Evolutionary conservation across 2,329 filamentous ascomycete species (phyloP), one percentile per base, ranked within the genome.

Genomic region (Alternaria brassicicola): DNA sequence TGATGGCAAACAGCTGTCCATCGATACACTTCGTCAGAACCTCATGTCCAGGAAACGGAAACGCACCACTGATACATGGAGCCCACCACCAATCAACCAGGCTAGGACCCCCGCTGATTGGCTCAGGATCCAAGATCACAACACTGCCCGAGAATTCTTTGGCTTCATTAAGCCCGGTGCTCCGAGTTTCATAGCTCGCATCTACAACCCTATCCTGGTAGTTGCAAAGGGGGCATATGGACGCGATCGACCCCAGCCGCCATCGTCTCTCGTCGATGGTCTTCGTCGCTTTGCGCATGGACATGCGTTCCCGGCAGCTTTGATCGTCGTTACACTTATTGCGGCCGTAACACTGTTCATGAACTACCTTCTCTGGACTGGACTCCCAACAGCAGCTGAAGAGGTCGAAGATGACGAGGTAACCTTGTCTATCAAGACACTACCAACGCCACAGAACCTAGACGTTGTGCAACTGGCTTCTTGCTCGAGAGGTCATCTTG

Each of bases 81-180:
- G 51, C 3, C 81, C 87, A 2, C 81, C 87, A 10, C 83, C 85
- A 21, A 84, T 93, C 59, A 88, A 93, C 68, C 89, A 92, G 71
- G 89, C 89, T 2, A 83, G 90, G 59, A 90, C 88, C n/a, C 90
- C 89, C 1, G 87, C 84, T 4, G 89, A 90, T 15, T 94, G 91
- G 91, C 81, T 93, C 48, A 84, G 85, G 25, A 82, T 92, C 55
- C 91, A 93, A 73, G 90, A 93, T 66, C 89, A 92, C 66, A 89
- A 91, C 69, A 92, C 90, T 1, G 90, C 90, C 2, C 85, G 85
- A 35, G 91, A 93, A 69, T 84, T 93, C 15, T 91, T 93, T 72
- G 83, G 86, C n/a, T 85, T 90, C 30, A 84, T 93, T 66, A 92
- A 91, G 63, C 90, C 90, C 6, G 81, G 84, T 53, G 85, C 87